Evolutionary conservation across 139 green algal species (phyloP), one percentile per base, ranked within the genome.

Genomic region (Asterochloris erici): DNA sequence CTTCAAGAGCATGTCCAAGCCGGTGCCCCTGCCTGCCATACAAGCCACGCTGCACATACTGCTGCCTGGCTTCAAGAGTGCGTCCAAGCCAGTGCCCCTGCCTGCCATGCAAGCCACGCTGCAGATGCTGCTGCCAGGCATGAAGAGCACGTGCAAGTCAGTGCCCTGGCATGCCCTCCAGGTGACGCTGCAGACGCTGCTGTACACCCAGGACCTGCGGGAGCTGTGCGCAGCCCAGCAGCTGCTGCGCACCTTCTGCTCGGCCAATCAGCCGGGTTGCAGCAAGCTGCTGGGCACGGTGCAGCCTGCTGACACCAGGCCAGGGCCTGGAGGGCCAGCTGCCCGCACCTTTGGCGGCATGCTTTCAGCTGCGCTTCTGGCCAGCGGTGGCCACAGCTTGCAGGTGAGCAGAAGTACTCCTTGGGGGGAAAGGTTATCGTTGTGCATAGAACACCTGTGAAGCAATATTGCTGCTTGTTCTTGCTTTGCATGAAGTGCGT

Each of bases 241-340:
- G 27, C 38, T 92, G 77, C 63, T 94, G 9, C 60, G 61, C 0
- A 73, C 73, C 74, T 92, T 90, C 77, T 92, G 89, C 79, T 28
- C 29, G 12, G 86, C 81, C 27, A 91, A 92, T 68, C 23, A 60
- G 14, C 79, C 89, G 13, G 88, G 88, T 14, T 88, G 92, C 77
- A 70, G 68, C 11, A 81, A 74, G 21, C 66, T 91, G 70, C 47
- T 63, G 29, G 89, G 82, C n/a, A 88, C 82, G 11, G 38, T 89
- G 0, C 21, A n/a, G 12, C 29, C 75, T 9, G 17, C 62, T 19
- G 60, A 66, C 17, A 23, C 75, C 15, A 63, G 71, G 15, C 13
- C 12, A 21, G 27, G 60, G 15, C 66, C 23, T 19, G 14, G 27
- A 63, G 64, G 66, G 26, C 26, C n/a, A 13, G 29, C 28, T 63